Conservation (phyloP, 345 rosid genomes). For the Aquilaria malaccensis region DNA sequence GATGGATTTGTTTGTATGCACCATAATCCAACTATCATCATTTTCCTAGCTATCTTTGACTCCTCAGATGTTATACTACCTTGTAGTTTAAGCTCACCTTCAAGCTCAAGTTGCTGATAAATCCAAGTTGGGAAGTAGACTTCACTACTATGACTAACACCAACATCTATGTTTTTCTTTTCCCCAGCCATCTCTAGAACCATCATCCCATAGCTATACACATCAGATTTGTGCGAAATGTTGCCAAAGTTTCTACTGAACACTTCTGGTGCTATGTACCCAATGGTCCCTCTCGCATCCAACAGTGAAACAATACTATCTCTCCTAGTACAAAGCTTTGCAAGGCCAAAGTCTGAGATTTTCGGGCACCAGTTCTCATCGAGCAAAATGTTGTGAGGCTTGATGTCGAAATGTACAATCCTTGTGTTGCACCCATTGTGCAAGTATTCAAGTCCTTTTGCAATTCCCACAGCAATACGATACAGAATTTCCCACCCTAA, state of each 20-base stretch:
- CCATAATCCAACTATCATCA: background rate
- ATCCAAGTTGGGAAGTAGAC: constrained; percentile 14
- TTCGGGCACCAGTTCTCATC: too few relatives aligned
- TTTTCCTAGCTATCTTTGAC: constrained; percentile 7
- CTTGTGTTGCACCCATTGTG: constrained; percentile 26
- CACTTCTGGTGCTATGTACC: too few relatives aligned
- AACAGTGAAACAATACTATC: too few relatives aligned
- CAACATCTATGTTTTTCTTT: background rate
- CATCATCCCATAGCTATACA: too few relatives aligned
- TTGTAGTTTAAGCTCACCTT: background rate
- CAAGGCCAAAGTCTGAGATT: too few relatives aligned
- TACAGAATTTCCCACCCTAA: constrained; percentile 17
- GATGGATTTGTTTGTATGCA: too few relatives aligned
- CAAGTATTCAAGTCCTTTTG: constrained; percentile 27
- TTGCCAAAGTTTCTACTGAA: too few relatives aligned
- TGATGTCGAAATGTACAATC: constrained; percentile 28
- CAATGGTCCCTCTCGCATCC: too few relatives aligned
- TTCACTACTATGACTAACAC: background rate
- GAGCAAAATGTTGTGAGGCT: background rate
- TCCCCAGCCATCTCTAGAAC: constrained; percentile 11
- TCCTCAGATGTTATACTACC: background rate
- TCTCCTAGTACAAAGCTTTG: too few relatives aligned
- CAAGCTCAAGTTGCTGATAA: constrained; percentile 2
- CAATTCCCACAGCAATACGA: constrained; percentile 15
- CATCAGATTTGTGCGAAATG: too few relatives aligned